phyloP scores from a whole-genome alignment of 257 asterid genomes.

The Scutellaria minor region DNA sequence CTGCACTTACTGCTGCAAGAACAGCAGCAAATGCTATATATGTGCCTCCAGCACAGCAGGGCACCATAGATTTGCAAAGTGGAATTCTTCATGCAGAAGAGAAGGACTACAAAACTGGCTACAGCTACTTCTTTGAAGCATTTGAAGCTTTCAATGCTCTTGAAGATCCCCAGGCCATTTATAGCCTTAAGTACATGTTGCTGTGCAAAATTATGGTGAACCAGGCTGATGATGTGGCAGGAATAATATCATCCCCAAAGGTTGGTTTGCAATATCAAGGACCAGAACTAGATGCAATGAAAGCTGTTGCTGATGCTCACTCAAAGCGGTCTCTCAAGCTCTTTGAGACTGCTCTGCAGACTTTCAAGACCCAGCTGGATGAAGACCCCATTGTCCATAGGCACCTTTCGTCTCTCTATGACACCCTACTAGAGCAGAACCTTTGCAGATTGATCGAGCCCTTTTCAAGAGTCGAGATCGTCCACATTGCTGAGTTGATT shows the following conservation, averaged over 20 bases:
- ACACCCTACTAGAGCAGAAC: conserved; percentile 68
- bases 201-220: conserved; percentile 67
- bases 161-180: conserved; percentile 64
- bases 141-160: conserved; percentile 72
- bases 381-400: conserved; percentile 74
- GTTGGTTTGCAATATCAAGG: conserved; percentile 71
- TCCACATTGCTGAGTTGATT: conserved; percentile 62
- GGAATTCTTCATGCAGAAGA: conserved; percentile 71
- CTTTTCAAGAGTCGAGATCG: conserved; percentile 62
- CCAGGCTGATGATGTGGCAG: conserved; percentile 72
- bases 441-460: conserved; percentile 76
- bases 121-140: conserved; percentile 70
- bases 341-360: conserved; percentile 59
- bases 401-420: conserved; percentile 68
- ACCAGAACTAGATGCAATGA: conserved; percentile 66
- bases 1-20: conserved; percentile 73
- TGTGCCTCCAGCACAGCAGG: conserved; percentile 77
- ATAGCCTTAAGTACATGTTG: conserved; percentile 65
- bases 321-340: conserved; percentile 67
- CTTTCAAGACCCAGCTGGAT: conserved; percentile 59
- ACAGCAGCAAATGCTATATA: conserved; percentile 73
- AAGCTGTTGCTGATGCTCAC: conserved; percentile 72
- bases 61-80: conserved; percentile 62
- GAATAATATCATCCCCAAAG: conserved; percentile 61
- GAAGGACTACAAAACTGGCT: conserved; percentile 68